phyloP scores from a whole-genome alignment of 441 rosid species.

The Erodium texanum region DNA sequence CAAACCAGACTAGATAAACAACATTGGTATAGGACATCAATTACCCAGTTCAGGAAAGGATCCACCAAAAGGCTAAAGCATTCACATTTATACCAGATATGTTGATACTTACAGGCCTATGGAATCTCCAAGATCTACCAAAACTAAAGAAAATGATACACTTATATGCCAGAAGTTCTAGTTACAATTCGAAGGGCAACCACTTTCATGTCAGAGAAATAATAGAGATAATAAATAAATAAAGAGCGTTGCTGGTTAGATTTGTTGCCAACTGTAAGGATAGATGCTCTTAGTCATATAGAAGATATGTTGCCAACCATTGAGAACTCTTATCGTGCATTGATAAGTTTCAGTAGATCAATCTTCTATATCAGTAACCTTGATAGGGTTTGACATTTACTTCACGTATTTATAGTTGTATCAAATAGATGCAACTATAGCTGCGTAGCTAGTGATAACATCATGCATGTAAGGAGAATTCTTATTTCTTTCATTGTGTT shows the following conservation, averaged over 20 bases:
- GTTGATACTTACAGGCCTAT: not conserved
- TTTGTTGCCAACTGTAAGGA: not conserved
- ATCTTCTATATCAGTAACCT: not conserved
- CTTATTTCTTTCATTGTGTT: not conserved
- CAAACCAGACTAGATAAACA: not conserved
- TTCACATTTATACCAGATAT: not conserved
- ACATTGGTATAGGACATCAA: not conserved
- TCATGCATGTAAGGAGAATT: not conserved
- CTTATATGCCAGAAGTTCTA: not conserved
- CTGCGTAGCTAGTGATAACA: not conserved
- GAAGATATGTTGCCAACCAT: not conserved
- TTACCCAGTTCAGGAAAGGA: not conserved
- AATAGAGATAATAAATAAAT: too few species aligned
- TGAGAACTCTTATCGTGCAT: not conserved
- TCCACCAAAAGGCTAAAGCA: not conserved
- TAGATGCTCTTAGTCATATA: not conserved
- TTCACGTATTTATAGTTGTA: not conserved
- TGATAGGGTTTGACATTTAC: not conserved
- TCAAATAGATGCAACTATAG: not conserved
- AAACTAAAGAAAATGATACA: not conserved
- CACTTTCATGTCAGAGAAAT: not conserved
- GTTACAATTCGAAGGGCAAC: not conserved
- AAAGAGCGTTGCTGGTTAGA: too few species aligned
- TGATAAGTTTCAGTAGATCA: not conserved
- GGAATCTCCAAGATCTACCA: constrained; percentile 6